These are phyloP conservation scores for Leptomonas pyrrhocoris DNA, from an alignment of 208 protist species.

Conservation along the genomic window DNA sequence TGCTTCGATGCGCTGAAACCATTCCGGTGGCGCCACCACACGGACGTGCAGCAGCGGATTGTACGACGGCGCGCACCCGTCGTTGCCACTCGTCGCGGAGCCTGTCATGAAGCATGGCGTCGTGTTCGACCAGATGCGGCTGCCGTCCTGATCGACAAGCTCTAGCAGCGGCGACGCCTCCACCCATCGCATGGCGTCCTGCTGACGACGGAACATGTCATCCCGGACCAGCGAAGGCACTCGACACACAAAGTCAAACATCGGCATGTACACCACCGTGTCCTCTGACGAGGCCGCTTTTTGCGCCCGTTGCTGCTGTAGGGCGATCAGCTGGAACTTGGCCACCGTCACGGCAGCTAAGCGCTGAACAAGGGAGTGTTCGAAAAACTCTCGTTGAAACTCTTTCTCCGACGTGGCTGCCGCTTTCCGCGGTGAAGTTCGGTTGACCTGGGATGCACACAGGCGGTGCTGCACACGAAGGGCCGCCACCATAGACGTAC, in stretches of 20 bases:
- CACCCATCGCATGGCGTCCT: constrained; percentile 44
- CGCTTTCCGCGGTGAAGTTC: no score
- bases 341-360: constrained; percentile 53
- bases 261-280: constrained; percentile 25
- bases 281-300: neutral
- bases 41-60: constrained; percentile 28
- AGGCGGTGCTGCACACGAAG: constrained; percentile 12
- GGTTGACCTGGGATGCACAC: neutral
- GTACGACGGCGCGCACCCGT: constrained; percentile 1
- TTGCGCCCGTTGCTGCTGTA: neutral
- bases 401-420: neutral
- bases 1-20: constrained; percentile 12
- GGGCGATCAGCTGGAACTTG: constrained; percentile 7
- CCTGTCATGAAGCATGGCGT: neutral
- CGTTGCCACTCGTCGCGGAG: neutral
- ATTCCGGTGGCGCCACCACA: constrained; percentile 5
- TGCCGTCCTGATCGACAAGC: constrained; percentile 31
- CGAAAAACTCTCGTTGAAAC: constrained; percentile 29
- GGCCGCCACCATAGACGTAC: neutral
- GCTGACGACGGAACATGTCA: constrained; percentile 40
- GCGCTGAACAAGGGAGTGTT: constrained; percentile 46
- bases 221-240: constrained; percentile 55
- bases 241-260: constrained; percentile 60
- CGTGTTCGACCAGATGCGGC: neutral
- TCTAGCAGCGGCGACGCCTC: constrained; percentile 34